Conservation (phyloP, 148 eudicot genomes). For the Polygonum maritimum region DNA sequence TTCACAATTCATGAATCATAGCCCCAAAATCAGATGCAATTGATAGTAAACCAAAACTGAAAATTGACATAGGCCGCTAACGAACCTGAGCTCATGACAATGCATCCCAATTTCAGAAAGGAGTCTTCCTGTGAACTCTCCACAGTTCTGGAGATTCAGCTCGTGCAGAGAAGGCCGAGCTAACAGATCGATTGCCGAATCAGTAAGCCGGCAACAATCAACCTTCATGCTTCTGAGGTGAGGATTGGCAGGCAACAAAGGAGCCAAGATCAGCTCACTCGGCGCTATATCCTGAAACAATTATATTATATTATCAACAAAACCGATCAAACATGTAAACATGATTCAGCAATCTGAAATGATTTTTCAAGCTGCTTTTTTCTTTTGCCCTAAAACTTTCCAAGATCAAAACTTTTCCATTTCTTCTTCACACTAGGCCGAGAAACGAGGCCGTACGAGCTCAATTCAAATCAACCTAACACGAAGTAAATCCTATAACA, state of each 20-base stretch:
- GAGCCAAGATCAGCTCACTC: slow-evolving; percentile 45
- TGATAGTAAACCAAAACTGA: slow-evolving; percentile 6
- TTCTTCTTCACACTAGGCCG: background rate
- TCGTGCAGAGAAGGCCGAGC: slow-evolving; percentile 60
- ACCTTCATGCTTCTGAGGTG: slow-evolving; percentile 56
- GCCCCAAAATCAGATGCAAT: background rate
- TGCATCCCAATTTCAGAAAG: slow-evolving; percentile 53
- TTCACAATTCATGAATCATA: slow-evolving; percentile 2
- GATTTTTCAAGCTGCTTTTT: background rate
- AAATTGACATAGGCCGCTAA: background rate
- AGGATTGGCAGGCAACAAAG: slow-evolving; percentile 59
- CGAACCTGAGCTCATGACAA: slow-evolving; percentile 65
- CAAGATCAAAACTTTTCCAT: background rate
- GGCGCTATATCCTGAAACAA: slow-evolving; percentile 58
- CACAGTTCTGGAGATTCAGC: slow-evolving; percentile 64
- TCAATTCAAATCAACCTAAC: background rate
- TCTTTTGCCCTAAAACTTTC: background rate
- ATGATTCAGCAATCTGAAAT: background rate
- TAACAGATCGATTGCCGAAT: slow-evolving; percentile 47
- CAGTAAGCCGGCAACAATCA: slow-evolving; percentile 73
- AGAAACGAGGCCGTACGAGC: background rate
- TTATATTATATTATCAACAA: background rate
- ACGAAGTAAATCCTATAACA: background rate
- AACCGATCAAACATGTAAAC: background rate
- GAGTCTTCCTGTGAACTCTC: slow-evolving; percentile 65